These are phyloP conservation scores for Phytophthora macrochlamydospora DNA, from an alignment of 352 stramenopile species.

Conservation along the genomic window DNA sequence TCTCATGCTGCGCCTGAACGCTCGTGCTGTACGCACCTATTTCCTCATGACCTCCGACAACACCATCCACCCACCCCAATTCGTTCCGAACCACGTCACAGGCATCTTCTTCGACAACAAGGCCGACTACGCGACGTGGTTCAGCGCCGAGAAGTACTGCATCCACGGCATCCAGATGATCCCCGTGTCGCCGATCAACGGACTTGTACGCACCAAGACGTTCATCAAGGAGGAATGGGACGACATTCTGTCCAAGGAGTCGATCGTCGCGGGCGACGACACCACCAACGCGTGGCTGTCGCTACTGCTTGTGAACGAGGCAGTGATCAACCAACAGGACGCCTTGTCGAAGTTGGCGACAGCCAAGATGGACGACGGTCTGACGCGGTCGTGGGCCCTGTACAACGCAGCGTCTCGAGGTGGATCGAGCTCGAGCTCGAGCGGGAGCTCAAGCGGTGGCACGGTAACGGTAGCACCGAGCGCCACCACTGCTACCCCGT, in stretches of 20 bases:
- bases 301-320: constrained; percentile 76
- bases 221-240: constrained; percentile 84
- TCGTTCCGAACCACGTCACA: constrained; percentile 78
- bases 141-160: constrained; percentile 76
- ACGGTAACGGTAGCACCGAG: constrained; percentile 16
- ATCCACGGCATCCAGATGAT: constrained; percentile 89
- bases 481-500: constrained; percentile 1
- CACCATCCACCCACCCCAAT: constrained; percentile 65
- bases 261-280: constrained; percentile 53
- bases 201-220: constrained; percentile 56
- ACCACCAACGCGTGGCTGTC: constrained; percentile 70
- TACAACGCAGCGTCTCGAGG: constrained; percentile 63
- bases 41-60: constrained; percentile 79
- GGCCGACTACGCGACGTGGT: constrained; percentile 78
- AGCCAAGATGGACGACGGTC: constrained; percentile 67
- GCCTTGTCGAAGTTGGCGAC: constrained; percentile 49
- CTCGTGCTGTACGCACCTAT: constrained; percentile 67
- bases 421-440: constrained; percentile 18
- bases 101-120: constrained; percentile 86
- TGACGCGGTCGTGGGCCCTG: constrained; percentile 71
- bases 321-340: constrained; percentile 57
- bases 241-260: constrained; percentile 72
- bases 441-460: constrained; percentile 6
- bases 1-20: constrained; percentile 77
- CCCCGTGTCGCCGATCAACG: constrained; percentile 74